Conservation (phyloP, 345 rosid genomes). For the Lepidium africanum region DNA sequence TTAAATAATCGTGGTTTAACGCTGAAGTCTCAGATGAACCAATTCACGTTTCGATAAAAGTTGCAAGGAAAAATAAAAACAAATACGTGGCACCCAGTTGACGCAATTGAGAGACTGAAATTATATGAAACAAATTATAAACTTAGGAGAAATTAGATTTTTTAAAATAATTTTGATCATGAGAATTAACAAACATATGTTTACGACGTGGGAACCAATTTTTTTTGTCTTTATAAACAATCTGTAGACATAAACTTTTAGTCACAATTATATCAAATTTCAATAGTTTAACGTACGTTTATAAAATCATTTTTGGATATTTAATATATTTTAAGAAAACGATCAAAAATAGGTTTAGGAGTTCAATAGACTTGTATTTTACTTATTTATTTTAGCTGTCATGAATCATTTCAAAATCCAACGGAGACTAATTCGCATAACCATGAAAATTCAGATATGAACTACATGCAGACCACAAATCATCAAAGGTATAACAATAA, state of each 20-base stretch:
- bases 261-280: background rate
- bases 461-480: slow-evolving; percentile 29
- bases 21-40: slow-evolving; percentile 13
- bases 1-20: slow-evolving; percentile 18
- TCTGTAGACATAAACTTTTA: background rate
- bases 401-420: background rate
- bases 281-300: background rate
- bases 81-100: slow-evolving; percentile 24
- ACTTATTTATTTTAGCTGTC: background rate
- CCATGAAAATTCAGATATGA: background rate
- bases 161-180: too few relatives aligned
- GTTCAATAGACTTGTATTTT: background rate
- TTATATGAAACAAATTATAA: background rate
- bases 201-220: background rate
- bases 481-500: background rate
- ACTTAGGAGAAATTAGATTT: background rate
- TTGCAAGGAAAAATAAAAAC: background rate
- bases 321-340: background rate
- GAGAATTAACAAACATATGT: background rate
- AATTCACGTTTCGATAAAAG: slow-evolving; percentile 22
- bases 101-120: slow-evolving; percentile 11
- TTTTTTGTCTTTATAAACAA: background rate
- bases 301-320: background rate
- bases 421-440: background rate
- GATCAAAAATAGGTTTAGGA: background rate